Evolutionary conservation across 2,329 filamentous ascomycete genomes (phyloP), one percentile per base, ranked within the genome.

Genomic region (Akanthomyces lecanii): DNA sequence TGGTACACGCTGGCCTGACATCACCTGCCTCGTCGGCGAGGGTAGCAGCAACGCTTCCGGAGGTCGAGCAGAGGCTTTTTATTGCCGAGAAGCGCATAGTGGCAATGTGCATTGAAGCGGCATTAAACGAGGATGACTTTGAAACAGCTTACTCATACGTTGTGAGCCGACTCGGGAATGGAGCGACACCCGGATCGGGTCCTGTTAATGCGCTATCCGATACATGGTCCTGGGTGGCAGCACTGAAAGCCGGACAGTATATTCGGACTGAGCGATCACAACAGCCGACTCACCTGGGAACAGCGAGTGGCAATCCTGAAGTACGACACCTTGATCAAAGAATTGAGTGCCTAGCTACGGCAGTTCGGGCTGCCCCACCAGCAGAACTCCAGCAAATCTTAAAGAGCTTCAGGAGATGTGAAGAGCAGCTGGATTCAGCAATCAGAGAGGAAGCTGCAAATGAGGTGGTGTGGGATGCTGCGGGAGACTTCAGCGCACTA

Each of bases 131-230:
- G 71, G 87, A 92, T 66, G 91, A 87, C 71, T 95, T 95, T 65
- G 91, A 96, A 71, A 95, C 91, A 0, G 91, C 91, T 12, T 95
- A 94, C 72, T 93, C 90, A 0, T 94, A 91, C 70, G 88, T 93
- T 1, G 84, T 91, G 53, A 92, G 87, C 70, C 85, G 89, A 25
- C 79, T 95, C 0, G 79, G 81, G 8, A 64, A 70, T 5, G 48
- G 18, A 30, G 12, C 36, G 4, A 18, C 23, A 11, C 65, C 69
- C 33, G 64, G 67, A 23, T 57, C 66, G 8, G 61, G 66, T 23
- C 61, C 63, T 21, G 69, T 75, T 16, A 89, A 92, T 67, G 82
- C 89, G 63, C 88, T 89, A 14, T 30, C 45, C 18, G 89, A 92
- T 67, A 82, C 89, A 63, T 88, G 89, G 74, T 89, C 89, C 1